phyloP scores from a whole-genome alignment of 2,329 filamentous ascomycete genomes.

The Myriosclerotinia scirpicola region DNA sequence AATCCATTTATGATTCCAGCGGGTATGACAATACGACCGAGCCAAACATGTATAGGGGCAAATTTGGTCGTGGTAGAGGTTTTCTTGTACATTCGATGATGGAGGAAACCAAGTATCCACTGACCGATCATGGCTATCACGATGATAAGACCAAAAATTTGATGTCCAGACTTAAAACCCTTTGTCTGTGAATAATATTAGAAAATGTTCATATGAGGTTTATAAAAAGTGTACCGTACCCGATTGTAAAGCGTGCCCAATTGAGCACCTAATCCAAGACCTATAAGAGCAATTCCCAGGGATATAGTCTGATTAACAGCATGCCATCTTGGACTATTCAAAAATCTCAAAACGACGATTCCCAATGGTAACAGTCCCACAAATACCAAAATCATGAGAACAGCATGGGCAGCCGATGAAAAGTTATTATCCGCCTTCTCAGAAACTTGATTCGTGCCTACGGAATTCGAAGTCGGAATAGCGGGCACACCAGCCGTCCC shows the following conservation, averaged over 20 bases:
- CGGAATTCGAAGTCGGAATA: slow-evolving; percentile 32
- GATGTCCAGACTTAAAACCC: slow-evolving; percentile 54
- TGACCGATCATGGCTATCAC: slow-evolving; percentile 53
- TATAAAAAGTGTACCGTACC: slow-evolving; percentile 46
- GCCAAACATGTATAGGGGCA: slow-evolving; percentile 56
- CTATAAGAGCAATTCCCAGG: slow-evolving; percentile 50
- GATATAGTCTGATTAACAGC: slow-evolving; percentile 54
- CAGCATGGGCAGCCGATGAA: slow-evolving; percentile 40
- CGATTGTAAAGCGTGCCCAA: slow-evolving; percentile 52
- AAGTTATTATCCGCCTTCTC: slow-evolving; percentile 37
- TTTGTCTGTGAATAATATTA: slow-evolving; percentile 47
- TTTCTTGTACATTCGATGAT: slow-evolving; percentile 55
- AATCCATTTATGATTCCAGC: slow-evolving; percentile 58
- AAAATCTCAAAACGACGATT: slow-evolving; percentile 52
- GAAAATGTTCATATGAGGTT: background rate
- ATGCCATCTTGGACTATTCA: slow-evolving; percentile 55
- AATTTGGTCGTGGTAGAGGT: slow-evolving; percentile 52
- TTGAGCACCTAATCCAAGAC: slow-evolving; percentile 53
- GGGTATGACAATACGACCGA: slow-evolving; percentile 54
- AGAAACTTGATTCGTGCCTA: slow-evolving; percentile 46
- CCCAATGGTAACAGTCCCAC: slow-evolving; percentile 58
- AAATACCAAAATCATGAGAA: slow-evolving; percentile 57
- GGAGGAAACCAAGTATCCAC: slow-evolving; percentile 54
- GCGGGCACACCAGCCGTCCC: slow-evolving; percentile 48
- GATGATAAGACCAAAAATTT: slow-evolving; percentile 58